Evolutionary conservation across 139 green algal genomes (phyloP).

Genomic region (Edaphochlamys debaryana): DNA sequence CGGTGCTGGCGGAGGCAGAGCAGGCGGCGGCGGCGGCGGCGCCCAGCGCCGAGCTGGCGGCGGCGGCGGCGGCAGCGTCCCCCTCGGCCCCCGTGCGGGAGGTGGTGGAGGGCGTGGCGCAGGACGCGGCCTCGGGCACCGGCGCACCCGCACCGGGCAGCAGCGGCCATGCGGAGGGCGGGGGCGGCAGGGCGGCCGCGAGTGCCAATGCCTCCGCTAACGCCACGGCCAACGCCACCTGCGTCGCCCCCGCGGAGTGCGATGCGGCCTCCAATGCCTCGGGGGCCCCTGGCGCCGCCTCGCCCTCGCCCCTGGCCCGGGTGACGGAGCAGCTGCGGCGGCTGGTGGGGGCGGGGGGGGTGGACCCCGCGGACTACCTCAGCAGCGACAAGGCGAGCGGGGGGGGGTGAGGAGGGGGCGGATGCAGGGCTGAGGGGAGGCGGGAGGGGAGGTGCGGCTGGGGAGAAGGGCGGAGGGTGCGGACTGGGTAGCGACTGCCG

Average conservation of each 20-base stretch:
- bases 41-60: neutral
- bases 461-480: too few species aligned
- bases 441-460: too few species aligned
- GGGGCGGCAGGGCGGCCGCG: too few species aligned
- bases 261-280: neutral
- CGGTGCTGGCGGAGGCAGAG: neutral
- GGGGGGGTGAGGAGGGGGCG: too few species aligned
- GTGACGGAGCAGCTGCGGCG: conserved; percentile 9
- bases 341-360: conserved; percentile 14
- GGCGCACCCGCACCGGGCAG: too few species aligned
- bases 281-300: neutral
- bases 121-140: neutral
- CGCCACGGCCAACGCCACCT: neutral
- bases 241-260: neutral
- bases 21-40: neutral
- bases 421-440: too few species aligned
- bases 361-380: conserved; percentile 10
- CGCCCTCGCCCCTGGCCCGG: neutral
- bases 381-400: neutral
- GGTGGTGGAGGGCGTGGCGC: neutral
- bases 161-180: neutral
- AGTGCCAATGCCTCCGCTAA: neutral
- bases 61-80: neutral
- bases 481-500: too few species aligned
- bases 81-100: neutral